These are phyloP conservation scores for Rhododendron molle DNA, from an alignment of 148 eudicot species.

Conservation along the genomic window DNA sequence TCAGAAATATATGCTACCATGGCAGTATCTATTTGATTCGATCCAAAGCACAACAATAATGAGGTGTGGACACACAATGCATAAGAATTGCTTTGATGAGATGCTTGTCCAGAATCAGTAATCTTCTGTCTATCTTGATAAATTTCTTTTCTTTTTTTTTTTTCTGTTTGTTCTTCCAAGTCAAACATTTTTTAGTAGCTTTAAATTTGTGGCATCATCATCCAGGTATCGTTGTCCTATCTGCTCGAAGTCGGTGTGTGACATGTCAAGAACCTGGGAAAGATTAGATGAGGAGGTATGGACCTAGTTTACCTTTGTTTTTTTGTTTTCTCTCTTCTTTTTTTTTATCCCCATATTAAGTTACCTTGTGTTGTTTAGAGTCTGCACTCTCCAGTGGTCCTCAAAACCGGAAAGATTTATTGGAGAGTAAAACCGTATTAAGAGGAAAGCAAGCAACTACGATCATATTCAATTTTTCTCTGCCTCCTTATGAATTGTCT, in stretches of 20 bases:
- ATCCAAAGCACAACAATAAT: conserved; percentile 46
- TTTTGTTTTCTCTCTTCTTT: background rate
- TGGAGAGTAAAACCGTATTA: background rate
- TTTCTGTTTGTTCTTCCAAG: background rate
- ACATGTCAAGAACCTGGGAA: conserved; percentile 66
- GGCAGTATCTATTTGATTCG: conserved; percentile 87
- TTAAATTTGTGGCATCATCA: conserved; percentile 2
- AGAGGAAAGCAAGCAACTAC: background rate
- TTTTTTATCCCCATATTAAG: background rate
- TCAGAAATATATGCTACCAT: conserved; percentile 8
- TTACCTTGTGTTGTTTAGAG: background rate
- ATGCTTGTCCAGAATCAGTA: conserved; percentile 64
- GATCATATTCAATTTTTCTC: background rate
- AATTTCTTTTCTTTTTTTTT: background rate
- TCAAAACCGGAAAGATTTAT: background rate
- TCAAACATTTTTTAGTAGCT: background rate
- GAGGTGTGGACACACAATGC: conserved; percentile 89
- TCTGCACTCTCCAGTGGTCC: background rate
- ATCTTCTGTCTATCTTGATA: conserved; percentile 10
- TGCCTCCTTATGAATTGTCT: background rate
- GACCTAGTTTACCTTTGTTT: background rate
- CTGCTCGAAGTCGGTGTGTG: conserved; percentile 58
- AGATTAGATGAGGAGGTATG: conserved; percentile 72
- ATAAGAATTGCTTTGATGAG: conserved; percentile 48
- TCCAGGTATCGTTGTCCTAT: conserved; percentile 88